Conservation (phyloP, 257 asterid species). For the Verbena officinalis region DNA sequence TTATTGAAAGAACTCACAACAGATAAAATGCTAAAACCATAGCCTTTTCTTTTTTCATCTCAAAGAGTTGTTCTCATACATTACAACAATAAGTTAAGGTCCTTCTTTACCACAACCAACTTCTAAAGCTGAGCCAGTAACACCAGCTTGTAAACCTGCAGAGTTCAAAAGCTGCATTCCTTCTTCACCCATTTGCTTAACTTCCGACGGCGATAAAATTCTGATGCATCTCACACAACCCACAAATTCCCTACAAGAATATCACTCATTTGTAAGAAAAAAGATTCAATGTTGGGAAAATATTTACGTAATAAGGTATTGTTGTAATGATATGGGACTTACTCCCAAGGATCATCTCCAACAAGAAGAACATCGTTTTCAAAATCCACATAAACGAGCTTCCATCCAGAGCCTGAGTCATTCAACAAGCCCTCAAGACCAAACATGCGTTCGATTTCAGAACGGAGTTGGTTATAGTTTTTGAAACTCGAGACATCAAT, state of each 20-base stretch:
- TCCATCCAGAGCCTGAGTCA: constrained; percentile 86
- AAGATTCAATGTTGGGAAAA: neutral
- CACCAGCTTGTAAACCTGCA: constrained; percentile 45
- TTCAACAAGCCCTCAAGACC: constrained; percentile 83
- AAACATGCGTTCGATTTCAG: constrained; percentile 85
- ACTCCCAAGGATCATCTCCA: constrained; percentile 99
- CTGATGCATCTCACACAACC: constrained; percentile 95
- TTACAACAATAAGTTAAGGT: constrained; percentile 31
- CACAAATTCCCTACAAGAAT: constrained; percentile 71
- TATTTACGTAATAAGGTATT: neutral
- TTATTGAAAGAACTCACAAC: neutral
- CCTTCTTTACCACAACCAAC: constrained; percentile 37
- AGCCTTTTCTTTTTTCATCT: constrained; percentile 5
- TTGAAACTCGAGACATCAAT: constrained; percentile 79
- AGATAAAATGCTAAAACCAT: constrained; percentile 12
- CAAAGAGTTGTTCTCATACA: constrained; percentile 29
- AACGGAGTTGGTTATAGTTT: constrained; percentile 71
- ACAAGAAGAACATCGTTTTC: constrained; percentile 88
- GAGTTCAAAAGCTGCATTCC: constrained; percentile 96
- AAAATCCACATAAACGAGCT: constrained; percentile 87
- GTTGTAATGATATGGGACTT: constrained; percentile 37
- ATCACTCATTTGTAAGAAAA: neutral
- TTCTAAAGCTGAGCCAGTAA: constrained; percentile 38
- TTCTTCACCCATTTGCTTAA: constrained; percentile 98
- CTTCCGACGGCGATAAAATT: constrained; percentile 88